Evolutionary conservation across 306 rosid genomes (phyloP).

Genomic region (Cicer judaicum): DNA sequence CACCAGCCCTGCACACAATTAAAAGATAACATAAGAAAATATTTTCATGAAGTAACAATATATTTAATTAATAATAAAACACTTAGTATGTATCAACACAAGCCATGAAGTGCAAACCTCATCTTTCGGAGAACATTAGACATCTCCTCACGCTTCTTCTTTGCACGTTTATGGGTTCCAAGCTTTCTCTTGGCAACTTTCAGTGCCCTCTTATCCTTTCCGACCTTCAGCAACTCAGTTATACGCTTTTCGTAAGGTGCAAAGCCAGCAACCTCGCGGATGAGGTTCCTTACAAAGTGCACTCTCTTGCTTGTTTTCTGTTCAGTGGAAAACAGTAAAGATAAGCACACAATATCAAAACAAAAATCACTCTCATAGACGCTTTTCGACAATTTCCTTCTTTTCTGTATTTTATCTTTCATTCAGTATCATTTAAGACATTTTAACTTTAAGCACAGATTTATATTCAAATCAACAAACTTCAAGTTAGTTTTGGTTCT

Average conservation of each 20-base stretch:
- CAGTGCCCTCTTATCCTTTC: no score
- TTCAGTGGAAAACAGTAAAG: background rate
- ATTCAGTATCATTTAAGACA: background rate
- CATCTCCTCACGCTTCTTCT: constrained; percentile 20
- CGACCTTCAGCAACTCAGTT: no score
- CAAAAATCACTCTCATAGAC: background rate
- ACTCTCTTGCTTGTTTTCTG: constrained; percentile 39
- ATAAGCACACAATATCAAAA: background rate
- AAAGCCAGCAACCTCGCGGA: no score
- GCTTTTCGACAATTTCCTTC: background rate
- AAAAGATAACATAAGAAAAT: background rate
- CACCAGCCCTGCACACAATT: constrained; percentile 71
- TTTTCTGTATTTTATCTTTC: background rate
- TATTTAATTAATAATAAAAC: background rate
- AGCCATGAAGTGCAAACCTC: constrained; percentile 53
- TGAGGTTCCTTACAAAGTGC: no score
- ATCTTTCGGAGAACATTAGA: constrained; percentile 80
- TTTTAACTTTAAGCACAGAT: background rate
- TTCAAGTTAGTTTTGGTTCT: no score
- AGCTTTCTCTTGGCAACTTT: no score
- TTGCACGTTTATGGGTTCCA: no score
- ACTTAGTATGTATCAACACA: background rate
- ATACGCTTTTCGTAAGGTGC: no score
- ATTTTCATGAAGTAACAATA: background rate
- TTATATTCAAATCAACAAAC: no score